Conservation (phyloP, 2,329 filamentous ascomycete species). For the Sarocladium strictum region DNA sequence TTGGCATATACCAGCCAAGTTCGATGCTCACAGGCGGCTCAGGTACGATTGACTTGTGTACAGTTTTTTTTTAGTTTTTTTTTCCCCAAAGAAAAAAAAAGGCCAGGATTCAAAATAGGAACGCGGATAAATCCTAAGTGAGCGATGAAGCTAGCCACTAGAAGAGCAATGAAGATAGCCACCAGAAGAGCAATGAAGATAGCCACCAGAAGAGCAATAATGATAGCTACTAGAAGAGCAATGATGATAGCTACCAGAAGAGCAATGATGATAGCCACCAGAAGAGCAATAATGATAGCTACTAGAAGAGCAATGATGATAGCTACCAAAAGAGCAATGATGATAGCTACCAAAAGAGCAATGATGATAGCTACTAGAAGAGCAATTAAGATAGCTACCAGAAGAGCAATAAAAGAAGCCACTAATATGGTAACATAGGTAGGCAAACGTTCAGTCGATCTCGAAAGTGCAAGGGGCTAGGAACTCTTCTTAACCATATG, state of each 20-base stretch:
- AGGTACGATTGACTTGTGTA: too few relatives aligned
- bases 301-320: neutral
- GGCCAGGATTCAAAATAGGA: neutral
- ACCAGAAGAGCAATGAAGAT: conserved; percentile 1
- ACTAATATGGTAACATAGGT: too few relatives aligned
- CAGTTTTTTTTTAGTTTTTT: too few relatives aligned
- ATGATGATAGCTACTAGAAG: neutral
- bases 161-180: conserved; percentile 10
- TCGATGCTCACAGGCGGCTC: too few relatives aligned
- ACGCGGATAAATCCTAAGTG: too few relatives aligned
- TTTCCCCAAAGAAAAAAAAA: too few relatives aligned
- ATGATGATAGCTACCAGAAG: neutral
- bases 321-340: neutral
- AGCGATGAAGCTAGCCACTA: neutral
- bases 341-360: neutral
- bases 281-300: neutral
- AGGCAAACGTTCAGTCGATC: too few relatives aligned
- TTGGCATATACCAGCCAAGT: too few relatives aligned
- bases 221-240: neutral
- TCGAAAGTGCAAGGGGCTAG: too few relatives aligned
- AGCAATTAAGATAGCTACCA: neutral
- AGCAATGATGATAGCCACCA: neutral
- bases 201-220: neutral
- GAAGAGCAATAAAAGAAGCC: too few relatives aligned
- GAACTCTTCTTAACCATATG: too few relatives aligned